Percentiles rank a stretch among this genome's conserved stretches.
phyloP scores from a whole-genome alignment of 2,329 filamentous ascomycete species.

The Trichophyton schoenleinii region DNA sequence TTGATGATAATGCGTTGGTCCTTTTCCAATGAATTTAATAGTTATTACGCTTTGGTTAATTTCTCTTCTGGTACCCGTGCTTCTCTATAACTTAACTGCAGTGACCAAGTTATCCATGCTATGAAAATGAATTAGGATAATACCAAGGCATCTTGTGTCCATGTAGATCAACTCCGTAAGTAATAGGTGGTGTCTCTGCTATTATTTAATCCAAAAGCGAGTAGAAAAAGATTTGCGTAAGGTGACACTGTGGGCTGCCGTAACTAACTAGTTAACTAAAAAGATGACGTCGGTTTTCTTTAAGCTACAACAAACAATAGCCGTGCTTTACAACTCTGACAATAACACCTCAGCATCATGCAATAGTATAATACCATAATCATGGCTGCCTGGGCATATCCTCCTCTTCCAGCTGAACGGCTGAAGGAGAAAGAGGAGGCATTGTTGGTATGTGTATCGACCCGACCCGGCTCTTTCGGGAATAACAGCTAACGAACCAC shows the following conservation, averaged over 20 bases:
- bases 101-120: too few relatives aligned
- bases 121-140: too few relatives aligned
- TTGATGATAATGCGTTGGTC: background rate
- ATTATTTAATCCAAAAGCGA: background rate
- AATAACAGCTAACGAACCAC: background rate
- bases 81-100: too few relatives aligned
- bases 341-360: background rate
- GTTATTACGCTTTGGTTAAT: background rate
- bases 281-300: background rate
- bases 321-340: background rate
- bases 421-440: conserved; percentile 42
- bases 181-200: background rate
- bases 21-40: background rate
- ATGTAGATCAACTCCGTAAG: too few relatives aligned
- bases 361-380: background rate
- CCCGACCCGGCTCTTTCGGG: background rate
- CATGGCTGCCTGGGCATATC: conserved; percentile 53
- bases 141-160: too few relatives aligned
- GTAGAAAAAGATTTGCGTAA: background rate
- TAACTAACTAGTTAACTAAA: background rate
- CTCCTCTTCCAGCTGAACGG: conserved; percentile 40
- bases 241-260: background rate
- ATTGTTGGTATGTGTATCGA: conserved; percentile 33
- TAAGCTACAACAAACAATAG: background rate
- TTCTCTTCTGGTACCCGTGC: background rate